phyloP scores from a whole-genome alignment of 2,329 filamentous ascomycete species.

The Xylaria sp. region DNA sequence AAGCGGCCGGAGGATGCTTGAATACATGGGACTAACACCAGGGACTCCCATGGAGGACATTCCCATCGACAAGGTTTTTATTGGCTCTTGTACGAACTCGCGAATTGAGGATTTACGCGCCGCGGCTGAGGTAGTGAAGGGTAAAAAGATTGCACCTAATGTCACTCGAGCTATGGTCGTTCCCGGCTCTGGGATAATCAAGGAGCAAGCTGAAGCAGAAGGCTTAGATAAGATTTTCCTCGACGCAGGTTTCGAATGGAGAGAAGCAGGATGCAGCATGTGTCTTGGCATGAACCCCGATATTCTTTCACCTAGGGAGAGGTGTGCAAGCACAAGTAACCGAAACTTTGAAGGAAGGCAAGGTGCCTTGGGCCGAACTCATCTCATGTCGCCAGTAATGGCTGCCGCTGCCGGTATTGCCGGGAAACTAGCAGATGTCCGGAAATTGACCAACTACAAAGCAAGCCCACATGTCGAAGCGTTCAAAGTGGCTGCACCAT shows the following conservation, averaged over 20 bases:
- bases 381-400: constrained; percentile 97
- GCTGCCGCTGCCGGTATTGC: constrained; percentile 89
- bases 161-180: constrained; percentile 97
- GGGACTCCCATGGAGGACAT: constrained; percentile 95
- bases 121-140: constrained; percentile 86
- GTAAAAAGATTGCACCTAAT: constrained; percentile 85
- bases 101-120: constrained; percentile 94
- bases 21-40: constrained; percentile 94
- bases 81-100: constrained; percentile 97
- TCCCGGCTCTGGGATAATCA: constrained; percentile 93
- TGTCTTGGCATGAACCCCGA: constrained; percentile 99
- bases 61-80: constrained; percentile 93
- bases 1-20: constrained; percentile 81
- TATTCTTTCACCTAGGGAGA: constrained; percentile 89
- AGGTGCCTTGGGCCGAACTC: constrained; percentile 88
- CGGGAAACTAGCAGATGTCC: constrained; percentile 91
- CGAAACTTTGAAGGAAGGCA: constrained; percentile 98
- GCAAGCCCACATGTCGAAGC: constrained; percentile 70
- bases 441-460: constrained; percentile 75
- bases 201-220: constrained; percentile 89
- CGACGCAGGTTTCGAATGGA: constrained; percentile 96
- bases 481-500: constrained; percentile 50
- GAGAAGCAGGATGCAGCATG: constrained; percentile 98
- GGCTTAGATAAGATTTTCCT: constrained; percentile 92
- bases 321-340: constrained; percentile 95